Base-by-base conservation (phyloP, 495 filamentous ascomycete species). In the Aspergillus mulundensis region DNA sequence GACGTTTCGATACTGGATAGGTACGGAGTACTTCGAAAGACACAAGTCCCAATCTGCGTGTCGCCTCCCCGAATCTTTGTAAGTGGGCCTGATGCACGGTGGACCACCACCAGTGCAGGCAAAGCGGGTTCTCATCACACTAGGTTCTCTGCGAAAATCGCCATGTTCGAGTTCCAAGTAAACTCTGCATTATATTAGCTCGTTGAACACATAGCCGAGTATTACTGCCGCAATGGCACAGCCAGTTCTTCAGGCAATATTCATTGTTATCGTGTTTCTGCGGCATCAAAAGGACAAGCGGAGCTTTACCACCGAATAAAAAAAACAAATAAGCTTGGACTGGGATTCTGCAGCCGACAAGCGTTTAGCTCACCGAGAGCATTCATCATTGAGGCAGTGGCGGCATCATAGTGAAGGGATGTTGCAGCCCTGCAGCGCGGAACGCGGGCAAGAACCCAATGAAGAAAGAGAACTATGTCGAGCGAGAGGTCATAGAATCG, bases 21-120 rank as follows among this genome's bases (percentile, higher is more conserved):
- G 36, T 30, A n/a, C n/a, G n/a, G n/a, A n/a, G n/a, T n/a, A 20
- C 24, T 42, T 39, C 53, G 36, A n/a, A 41, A 20, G 30, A 50
- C 18, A 30, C 12, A 19, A 28, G 28, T 50, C 36, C 30, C 32
- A 50, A 16, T 50, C 16, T 25, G 19, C 34, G 48, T 39, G 34
- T 38, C 7, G 19, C 15, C 12, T 39, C 14, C 48, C 48, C 48
- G 20, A 50, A 24, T 24, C 28, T 32, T 12, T 50, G 34, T 34
- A 42, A 41, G 53, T 56, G 53, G 53, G 53, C 47, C 53, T n/a
- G 41, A 41, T 47, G 38, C 44, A 49, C 28, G 34, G 44, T 28
- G 25, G 38, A 41, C 34, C 53, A 49, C 12, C 32, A 36, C 36
- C 43, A 34, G 19, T 42, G 30, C 28, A 42, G 36, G 36, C 53